Percentiles rank a stretch among this genome's conserved stretches.
phyloP scores from a whole-genome alignment of 805 yeast species.

The Debaryomyces maramus region DNA sequence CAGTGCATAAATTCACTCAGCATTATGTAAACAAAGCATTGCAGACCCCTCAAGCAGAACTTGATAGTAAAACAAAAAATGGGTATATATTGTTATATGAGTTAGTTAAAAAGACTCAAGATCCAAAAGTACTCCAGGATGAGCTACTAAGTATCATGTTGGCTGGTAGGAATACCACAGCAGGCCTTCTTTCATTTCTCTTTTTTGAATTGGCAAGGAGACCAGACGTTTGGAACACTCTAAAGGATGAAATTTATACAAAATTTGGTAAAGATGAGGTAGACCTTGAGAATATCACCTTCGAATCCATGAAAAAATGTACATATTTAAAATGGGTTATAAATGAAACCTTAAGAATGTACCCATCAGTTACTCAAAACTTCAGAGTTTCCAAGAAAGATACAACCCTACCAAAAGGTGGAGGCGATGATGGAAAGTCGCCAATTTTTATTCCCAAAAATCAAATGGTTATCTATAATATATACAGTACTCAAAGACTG shows the following conservation, averaged over 20 bases:
- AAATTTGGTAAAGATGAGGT: constrained; percentile 31
- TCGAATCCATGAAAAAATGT: constrained; percentile 49
- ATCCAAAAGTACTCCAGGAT: constrained; percentile 48
- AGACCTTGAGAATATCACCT: constrained; percentile 39
- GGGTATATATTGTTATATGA: constrained; percentile 49
- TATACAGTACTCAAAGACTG: constrained; percentile 22
- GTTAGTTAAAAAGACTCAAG: constrained; percentile 49
- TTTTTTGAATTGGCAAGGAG: constrained; percentile 46
- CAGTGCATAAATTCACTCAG: constrained; percentile 34
- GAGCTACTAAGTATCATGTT: constrained; percentile 50
- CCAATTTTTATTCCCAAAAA: constrained; percentile 24
- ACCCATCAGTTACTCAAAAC: constrained; percentile 41
- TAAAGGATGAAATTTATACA: constrained; percentile 35
- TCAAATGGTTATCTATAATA: constrained; percentile 17
- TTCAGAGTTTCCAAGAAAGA: constrained; percentile 29
- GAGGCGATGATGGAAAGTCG: constrained; percentile 27
- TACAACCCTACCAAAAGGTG: constrained; percentile 34
- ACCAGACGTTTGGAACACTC: constrained; percentile 35
- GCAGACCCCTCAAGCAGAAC: constrained; percentile 28
- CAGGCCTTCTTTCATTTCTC: constrained; percentile 45
- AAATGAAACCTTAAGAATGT: constrained; percentile 49
- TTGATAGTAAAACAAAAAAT: constrained; percentile 30
- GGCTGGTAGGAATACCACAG: constrained; percentile 59
- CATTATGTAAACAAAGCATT: constrained; percentile 41
- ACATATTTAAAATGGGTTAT: constrained; percentile 47